Percentiles rank a stretch among this genome's conserved stretches.
Evolutionary conservation across 2,329 filamentous ascomycete species (phyloP).

Genomic region (Aspergillus udagawae): DNA sequence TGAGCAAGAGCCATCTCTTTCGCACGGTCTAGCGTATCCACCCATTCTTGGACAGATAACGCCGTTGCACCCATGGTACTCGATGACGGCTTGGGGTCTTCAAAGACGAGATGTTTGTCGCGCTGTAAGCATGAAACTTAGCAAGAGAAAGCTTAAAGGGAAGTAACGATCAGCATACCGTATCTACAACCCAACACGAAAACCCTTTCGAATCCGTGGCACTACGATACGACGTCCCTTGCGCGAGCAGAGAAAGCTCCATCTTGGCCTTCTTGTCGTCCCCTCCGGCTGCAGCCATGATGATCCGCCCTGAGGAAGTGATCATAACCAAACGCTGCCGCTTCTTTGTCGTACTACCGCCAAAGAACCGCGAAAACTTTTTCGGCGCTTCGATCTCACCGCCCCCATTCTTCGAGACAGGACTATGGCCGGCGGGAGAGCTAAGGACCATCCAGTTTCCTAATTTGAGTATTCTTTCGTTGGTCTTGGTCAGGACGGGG

Average conservation of each 20-base stretch:
- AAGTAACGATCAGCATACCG: constrained; percentile 59
- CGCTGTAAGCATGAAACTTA: constrained; percentile 51
- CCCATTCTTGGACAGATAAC: constrained; percentile 80
- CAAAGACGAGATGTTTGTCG: constrained; percentile 88
- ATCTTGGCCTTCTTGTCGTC: constrained; percentile 95
- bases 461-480: constrained; percentile 90
- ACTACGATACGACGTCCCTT: constrained; percentile 73
- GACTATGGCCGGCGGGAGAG: constrained; percentile 70
- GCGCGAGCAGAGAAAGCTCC: constrained; percentile 76
- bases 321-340: constrained; percentile 90
- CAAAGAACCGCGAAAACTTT: constrained; percentile 91
- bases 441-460: constrained; percentile 85
- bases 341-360: constrained; percentile 86
- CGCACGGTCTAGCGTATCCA: constrained; percentile 81
- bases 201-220: constrained; percentile 83
- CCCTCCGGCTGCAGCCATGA: constrained; percentile 84
- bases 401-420: constrained; percentile 62
- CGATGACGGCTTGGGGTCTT: constrained; percentile 75
- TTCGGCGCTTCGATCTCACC: constrained; percentile 66
- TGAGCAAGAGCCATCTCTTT: constrained; percentile 79
- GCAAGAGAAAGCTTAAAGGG: constrained; percentile 18
- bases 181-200: constrained; percentile 86
- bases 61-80: constrained; percentile 61
- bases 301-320: constrained; percentile 83
- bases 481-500: constrained; percentile 81